Percentiles rank a stretch among this genome's conserved stretches.
phyloP scores from a whole-genome alignment of 805 yeast genomes.

The Starmerella bacillaris region DNA sequence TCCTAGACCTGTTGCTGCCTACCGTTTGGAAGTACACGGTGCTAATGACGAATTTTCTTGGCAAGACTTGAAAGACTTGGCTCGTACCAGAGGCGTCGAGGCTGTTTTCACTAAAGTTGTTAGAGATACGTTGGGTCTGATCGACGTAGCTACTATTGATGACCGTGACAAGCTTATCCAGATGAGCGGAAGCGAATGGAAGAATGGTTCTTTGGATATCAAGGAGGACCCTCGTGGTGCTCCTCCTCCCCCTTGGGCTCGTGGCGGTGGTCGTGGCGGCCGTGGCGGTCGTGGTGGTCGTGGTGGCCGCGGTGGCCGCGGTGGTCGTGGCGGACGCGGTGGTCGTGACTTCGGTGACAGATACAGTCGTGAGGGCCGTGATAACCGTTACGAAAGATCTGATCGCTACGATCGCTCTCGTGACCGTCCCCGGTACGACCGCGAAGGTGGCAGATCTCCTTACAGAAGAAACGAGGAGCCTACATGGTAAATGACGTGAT shows the following conservation, averaged over 20 bases:
- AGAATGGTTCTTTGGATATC: conserved; percentile 47
- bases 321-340: conserved; percentile 6
- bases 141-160: conserved; percentile 81
- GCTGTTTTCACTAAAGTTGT: conserved; percentile 25
- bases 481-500: conserved; percentile 9
- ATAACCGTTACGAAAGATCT: conserved; percentile 10
- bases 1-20: conserved; percentile 15
- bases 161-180: conserved; percentile 81
- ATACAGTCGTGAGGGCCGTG: conserved; percentile 13
- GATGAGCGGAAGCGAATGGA: conserved; percentile 56
- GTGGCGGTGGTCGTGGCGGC: conserved; percentile 32
- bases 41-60: conserved; percentile 13
- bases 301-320: conserved; percentile 12
- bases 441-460: conserved; percentile 17
- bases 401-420: conserved; percentile 13
- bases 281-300: conserved; percentile 21
- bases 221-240: conserved; percentile 44
- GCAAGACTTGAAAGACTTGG: conserved; percentile 50
- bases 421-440: conserved; percentile 15
- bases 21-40: conserved; percentile 15
- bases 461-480: conserved; percentile 14
- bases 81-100: conserved; percentile 41
- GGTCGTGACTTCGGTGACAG: conserved; percentile 3
- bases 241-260: conserved; percentile 25
- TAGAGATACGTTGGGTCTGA: conserved; percentile 31